phyloP scores from a whole-genome alignment of 257 asterid genomes.

The Fraxinus cuspidata region DNA sequence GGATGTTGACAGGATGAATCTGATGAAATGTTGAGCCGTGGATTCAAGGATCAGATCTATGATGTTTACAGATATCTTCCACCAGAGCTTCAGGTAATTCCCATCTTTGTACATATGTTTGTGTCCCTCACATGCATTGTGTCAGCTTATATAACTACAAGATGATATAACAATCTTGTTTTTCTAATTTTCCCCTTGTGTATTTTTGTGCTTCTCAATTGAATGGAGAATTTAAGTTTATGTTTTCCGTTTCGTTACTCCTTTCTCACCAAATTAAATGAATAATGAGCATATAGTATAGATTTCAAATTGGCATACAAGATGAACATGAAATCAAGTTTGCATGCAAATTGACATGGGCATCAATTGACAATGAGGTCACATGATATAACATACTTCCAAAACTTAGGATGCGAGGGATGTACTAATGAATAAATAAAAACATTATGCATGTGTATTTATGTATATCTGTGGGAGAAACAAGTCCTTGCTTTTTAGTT shows the following conservation, averaged over 20 bases:
- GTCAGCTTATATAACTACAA: not conserved
- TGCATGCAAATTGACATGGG: not conserved
- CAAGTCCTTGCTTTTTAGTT: not conserved
- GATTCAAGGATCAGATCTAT: slow-evolving; percentile 96
- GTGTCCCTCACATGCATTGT: not conserved
- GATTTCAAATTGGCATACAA: not conserved
- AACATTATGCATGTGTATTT: no score
- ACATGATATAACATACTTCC: not conserved
- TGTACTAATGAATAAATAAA: not conserved
- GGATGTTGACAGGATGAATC: slow-evolving; percentile 74
- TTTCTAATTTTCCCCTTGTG: not conserved
- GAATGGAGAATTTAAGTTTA: not conserved
- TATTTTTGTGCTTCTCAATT: not conserved
- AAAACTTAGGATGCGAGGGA: not conserved
- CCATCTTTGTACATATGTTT: not conserved
- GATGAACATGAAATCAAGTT: not conserved
- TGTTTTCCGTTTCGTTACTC: not conserved
- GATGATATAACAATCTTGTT: not conserved
- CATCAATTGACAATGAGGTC: not conserved
- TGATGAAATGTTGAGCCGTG: slow-evolving; percentile 98
- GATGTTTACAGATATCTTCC: slow-evolving; percentile 99
- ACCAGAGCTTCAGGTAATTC: slow-evolving; percentile 87
- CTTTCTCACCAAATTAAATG: not conserved
- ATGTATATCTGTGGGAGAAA: not conserved
- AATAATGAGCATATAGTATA: not conserved